A percentile compares a stretch with the other conserved stretches of the same genome.
Evolutionary conservation across 768 basidiomycete genomes (phyloP).

Genomic region (Gloeopeniophorella convolvens): DNA sequence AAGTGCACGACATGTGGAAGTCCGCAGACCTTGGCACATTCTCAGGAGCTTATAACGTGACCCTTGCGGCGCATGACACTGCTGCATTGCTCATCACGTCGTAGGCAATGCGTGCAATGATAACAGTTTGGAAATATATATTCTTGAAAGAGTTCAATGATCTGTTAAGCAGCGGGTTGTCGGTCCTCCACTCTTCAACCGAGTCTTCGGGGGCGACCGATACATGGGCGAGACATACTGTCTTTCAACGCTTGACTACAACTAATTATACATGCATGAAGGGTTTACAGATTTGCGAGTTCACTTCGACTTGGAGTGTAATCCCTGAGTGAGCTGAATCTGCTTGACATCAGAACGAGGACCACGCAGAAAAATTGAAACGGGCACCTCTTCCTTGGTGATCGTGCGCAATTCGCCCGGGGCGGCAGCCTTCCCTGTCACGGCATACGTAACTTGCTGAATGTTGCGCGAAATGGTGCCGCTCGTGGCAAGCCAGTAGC

Average conservation of each 20-base stretch:
- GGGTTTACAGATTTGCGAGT: background rate
- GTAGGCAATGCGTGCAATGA: background rate
- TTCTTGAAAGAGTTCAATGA: background rate
- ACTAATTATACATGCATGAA: too few species aligned
- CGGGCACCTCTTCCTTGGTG: conserved; percentile 58
- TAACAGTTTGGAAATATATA: background rate
- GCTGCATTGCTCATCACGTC: conserved; percentile 40
- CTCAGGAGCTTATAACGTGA: conserved; percentile 33
- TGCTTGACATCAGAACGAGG: background rate
- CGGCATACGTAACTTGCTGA: conserved; percentile 51
- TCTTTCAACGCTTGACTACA: too few species aligned
- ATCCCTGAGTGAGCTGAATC: conserved; percentile 14
- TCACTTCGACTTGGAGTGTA: conserved; percentile 1
- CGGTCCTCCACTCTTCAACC: background rate
- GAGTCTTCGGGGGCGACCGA: too few species aligned
- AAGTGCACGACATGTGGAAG: conserved; percentile 52
- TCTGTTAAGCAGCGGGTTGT: background rate
- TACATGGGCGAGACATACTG: too few species aligned
- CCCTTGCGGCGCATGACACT: conserved; percentile 45
- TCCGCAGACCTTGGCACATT: conserved; percentile 39
- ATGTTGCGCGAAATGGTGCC: conserved; percentile 49
- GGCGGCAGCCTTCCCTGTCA: conserved; percentile 54
- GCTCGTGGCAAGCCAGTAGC: conserved; percentile 71
- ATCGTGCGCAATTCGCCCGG: conserved; percentile 79
- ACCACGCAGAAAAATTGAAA: background rate